Conservation (phyloP, 2,329 filamentous ascomycete genomes). For the Ceratocystis albifundus region DNA sequence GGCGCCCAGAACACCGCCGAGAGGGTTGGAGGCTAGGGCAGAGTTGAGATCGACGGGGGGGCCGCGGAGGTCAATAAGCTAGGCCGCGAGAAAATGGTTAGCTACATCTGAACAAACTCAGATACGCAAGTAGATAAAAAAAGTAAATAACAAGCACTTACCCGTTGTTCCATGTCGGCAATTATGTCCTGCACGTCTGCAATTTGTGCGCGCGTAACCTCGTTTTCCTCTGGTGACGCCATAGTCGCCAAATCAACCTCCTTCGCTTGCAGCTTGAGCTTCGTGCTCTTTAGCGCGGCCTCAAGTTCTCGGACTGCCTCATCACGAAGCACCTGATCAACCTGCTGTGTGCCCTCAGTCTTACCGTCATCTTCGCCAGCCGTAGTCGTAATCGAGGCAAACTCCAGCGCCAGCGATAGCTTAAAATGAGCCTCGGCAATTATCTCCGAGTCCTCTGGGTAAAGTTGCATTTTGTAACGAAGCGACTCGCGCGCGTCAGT, state of each 20-base stretch:
- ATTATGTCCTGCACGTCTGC: slow-evolving; percentile 67
- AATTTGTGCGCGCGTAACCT: slow-evolving; percentile 50
- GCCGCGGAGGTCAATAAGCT: slow-evolving; percentile 58
- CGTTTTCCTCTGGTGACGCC: slow-evolving; percentile 55
- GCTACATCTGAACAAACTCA: too few species aligned
- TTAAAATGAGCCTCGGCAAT: slow-evolving; percentile 95
- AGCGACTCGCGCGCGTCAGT: slow-evolving; percentile 69
- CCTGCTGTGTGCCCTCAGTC: slow-evolving; percentile 36
- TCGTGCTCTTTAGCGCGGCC: slow-evolving; percentile 60
- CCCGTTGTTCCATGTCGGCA: slow-evolving; percentile 64
- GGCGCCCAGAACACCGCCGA: slow-evolving; percentile 51
- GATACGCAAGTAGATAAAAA: neutral
- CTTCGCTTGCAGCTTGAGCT: slow-evolving; percentile 57
- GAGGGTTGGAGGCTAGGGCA: slow-evolving; percentile 40
- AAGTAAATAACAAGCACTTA: slow-evolving; percentile 33
- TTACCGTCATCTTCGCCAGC: slow-evolving; percentile 40
- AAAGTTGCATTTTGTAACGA: slow-evolving; percentile 65
- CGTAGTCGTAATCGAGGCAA: slow-evolving; percentile 63
- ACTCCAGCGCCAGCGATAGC: slow-evolving; percentile 86
- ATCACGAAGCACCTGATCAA: slow-evolving; percentile 59
- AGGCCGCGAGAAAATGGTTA: too few species aligned
- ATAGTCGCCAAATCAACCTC: slow-evolving; percentile 53
- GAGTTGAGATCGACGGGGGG: slow-evolving; percentile 48
- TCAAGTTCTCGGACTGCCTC: slow-evolving; percentile 62
- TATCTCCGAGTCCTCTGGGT: slow-evolving; percentile 67